Evolutionary conservation across 1,284 basidiomycete genomes (phyloP).

Genomic region (Exobasidium cylindrosporum): DNA sequence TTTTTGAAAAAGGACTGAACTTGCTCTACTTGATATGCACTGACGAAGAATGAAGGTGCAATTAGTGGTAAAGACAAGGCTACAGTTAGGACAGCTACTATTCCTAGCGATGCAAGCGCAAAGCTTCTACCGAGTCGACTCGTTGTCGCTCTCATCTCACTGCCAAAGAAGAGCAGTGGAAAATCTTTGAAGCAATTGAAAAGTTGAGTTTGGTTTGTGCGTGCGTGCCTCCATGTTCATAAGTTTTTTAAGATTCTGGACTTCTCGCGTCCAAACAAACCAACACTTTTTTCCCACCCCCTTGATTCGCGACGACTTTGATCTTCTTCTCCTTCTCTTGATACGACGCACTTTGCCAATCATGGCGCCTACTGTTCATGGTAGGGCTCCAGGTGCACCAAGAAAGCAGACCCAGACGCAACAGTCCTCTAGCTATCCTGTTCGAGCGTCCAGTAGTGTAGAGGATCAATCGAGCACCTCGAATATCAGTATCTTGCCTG

Average conservation of each 20-base stretch:
- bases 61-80: slow-evolving; percentile 14
- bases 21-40: slow-evolving; percentile 17
- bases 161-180: too few species aligned
- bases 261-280: too few species aligned
- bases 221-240: too few species aligned
- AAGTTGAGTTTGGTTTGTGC: too few species aligned
- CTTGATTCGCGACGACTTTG: too few species aligned
- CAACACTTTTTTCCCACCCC: too few species aligned
- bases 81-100: neutral
- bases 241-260: too few species aligned
- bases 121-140: neutral
- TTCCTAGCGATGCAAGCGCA: neutral
- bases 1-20: slow-evolving; percentile 20
- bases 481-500: neutral
- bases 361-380: neutral
- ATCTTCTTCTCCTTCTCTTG: too few species aligned
- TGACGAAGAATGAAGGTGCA: slow-evolving; percentile 21
- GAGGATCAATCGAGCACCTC: neutral
- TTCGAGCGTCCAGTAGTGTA: neutral
- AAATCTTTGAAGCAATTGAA: too few species aligned
- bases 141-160: neutral
- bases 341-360: too few species aligned
- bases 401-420: neutral
- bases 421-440: neutral
- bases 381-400: slow-evolving; percentile 4